Percentiles rank a stretch among this genome's conserved stretches.
phyloP scores from a whole-genome alignment of 805 yeast genomes.

The Aciculoconidium aculeatum region DNA sequence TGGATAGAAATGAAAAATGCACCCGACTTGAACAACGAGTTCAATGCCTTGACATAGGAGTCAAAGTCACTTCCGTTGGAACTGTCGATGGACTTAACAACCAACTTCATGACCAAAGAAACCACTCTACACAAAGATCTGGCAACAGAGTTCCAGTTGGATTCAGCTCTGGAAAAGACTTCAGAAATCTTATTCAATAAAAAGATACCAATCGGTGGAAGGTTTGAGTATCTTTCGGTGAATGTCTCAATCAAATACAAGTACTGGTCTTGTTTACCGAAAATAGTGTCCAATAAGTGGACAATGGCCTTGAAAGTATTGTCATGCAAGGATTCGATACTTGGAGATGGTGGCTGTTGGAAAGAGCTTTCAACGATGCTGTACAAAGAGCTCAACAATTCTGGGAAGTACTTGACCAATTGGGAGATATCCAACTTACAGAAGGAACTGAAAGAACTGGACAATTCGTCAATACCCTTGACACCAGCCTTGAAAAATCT shows the following conservation, averaged over 20 bases:
- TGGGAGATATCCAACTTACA: slow-evolving; percentile 50
- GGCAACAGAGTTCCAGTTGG: slow-evolving; percentile 58
- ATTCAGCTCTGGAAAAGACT: slow-evolving; percentile 43
- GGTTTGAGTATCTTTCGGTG: slow-evolving; percentile 24
- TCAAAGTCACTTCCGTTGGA: slow-evolving; percentile 12
- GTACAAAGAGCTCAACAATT: slow-evolving; percentile 37
- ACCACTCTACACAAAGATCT: slow-evolving; percentile 60
- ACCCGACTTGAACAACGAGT: slow-evolving; percentile 33
- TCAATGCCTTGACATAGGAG: slow-evolving; percentile 24
- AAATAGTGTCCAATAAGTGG: slow-evolving; percentile 54
- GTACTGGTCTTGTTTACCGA: slow-evolving; percentile 63
- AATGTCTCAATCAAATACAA: slow-evolving; percentile 51
- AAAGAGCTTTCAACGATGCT: slow-evolving; percentile 24
- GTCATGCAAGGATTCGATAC: slow-evolving; percentile 27
- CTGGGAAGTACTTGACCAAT: slow-evolving; percentile 57
- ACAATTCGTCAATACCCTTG: slow-evolving; percentile 38
- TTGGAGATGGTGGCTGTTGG: slow-evolving; percentile 17
- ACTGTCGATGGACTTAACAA: slow-evolving; percentile 20
- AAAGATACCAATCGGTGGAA: slow-evolving; percentile 49
- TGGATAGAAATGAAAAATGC: slow-evolving; percentile 43
- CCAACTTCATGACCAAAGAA: slow-evolving; percentile 43
- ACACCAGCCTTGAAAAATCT: slow-evolving; percentile 38
- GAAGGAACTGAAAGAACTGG: slow-evolving; percentile 43
- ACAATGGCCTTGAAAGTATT: slow-evolving; percentile 50
- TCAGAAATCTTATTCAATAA: slow-evolving; percentile 42